These are phyloP conservation scores for Boletus sensibilis DNA, from an alignment of 768 basidiomycete species.

Conservation along the genomic window DNA sequence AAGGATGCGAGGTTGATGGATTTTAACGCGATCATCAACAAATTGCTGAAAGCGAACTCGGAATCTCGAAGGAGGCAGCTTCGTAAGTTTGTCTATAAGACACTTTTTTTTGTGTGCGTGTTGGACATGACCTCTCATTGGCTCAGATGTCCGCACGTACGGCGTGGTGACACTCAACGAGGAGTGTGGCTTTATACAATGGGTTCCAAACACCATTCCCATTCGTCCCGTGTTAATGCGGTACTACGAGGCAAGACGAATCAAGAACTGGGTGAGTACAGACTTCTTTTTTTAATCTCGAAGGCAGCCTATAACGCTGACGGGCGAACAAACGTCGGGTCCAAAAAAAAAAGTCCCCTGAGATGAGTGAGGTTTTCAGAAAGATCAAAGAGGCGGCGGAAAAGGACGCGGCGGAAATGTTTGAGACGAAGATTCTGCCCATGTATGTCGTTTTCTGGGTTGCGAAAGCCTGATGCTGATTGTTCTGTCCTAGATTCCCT, in stretches of 20 bases:
- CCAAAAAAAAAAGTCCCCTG: slow-evolving; percentile 37
- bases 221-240: slow-evolving; percentile 73
- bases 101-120: too few relatives aligned
- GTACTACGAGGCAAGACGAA: slow-evolving; percentile 55
- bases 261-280: slow-evolving; percentile 48
- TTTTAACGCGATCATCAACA: slow-evolving; percentile 97
- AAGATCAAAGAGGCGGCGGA: slow-evolving; percentile 51
- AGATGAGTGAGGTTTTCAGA: slow-evolving; percentile 47
- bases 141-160: slow-evolving; percentile 84
- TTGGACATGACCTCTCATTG: not conserved
- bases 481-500: slow-evolving; percentile 49
- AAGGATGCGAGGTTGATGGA: slow-evolving; percentile 99
- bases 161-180: slow-evolving; percentile 98
- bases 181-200: slow-evolving; percentile 96
- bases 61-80: slow-evolving; percentile 89
- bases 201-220: slow-evolving; percentile 92
- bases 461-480: too few relatives aligned
- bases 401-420: slow-evolving; percentile 51
- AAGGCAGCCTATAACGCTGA: not conserved
- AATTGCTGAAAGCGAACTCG: slow-evolving; percentile 88
- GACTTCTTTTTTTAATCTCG: not conserved
- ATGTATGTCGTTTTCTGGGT: slow-evolving; percentile 51
- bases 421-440: slow-evolving; percentile 53
- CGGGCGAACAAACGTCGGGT: not conserved
- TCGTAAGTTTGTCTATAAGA: slow-evolving; percentile 49